Percentiles rank a stretch among this genome's conserved stretches.
These are phyloP conservation scores for Thelephora aurantiotincta DNA, from an alignment of 768 basidiomycete genomes.

Conservation along the genomic window DNA sequence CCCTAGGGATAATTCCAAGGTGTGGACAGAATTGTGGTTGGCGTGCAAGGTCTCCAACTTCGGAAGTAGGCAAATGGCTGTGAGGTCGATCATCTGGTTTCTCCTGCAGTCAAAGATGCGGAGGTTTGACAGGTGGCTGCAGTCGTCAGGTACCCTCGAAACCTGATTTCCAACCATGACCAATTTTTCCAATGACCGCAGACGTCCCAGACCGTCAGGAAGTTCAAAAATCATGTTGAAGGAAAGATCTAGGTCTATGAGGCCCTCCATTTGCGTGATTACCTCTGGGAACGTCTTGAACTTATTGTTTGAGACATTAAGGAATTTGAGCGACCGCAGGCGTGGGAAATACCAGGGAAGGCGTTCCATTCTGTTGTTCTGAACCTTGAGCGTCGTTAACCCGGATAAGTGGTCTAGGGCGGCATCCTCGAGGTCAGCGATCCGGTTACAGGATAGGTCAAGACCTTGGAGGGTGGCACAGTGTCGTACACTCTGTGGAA, in stretches of 20 bases:
- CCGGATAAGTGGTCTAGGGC: conserved; percentile 63
- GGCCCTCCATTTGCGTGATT: conserved; percentile 55
- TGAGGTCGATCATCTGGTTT: conserved; percentile 70
- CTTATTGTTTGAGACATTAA: conserved; percentile 96
- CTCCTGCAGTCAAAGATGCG: conserved; percentile 70
- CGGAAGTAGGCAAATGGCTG: conserved; percentile 53
- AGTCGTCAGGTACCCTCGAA: conserved; percentile 52
- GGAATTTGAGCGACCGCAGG: conserved; percentile 50
- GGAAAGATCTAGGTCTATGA: conserved; percentile 83
- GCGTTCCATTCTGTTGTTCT: conserved; percentile 85
- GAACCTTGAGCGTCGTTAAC: conserved; percentile 54
- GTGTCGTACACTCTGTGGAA: conserved; percentile 73
- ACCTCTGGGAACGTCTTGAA: conserved; percentile 64
- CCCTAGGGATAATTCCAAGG: conserved; percentile 67
- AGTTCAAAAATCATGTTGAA: conserved; percentile 83
- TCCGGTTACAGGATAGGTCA: conserved; percentile 85
- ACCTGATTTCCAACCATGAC: conserved; percentile 82
- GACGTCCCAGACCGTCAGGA: conserved; percentile 63
- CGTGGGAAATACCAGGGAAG: conserved; percentile 79
- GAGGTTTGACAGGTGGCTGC: conserved; percentile 40
- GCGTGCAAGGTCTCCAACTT: conserved; percentile 53
- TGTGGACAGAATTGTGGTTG: conserved; percentile 74
- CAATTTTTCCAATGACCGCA: conserved; percentile 55
- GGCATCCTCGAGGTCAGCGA: conserved; percentile 79
- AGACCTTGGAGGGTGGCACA: conserved; percentile 62